Evolutionary conservation across 2,329 filamentous ascomycete genomes (phyloP).

Genomic region (Colletotrichum ledebouriae): DNA sequence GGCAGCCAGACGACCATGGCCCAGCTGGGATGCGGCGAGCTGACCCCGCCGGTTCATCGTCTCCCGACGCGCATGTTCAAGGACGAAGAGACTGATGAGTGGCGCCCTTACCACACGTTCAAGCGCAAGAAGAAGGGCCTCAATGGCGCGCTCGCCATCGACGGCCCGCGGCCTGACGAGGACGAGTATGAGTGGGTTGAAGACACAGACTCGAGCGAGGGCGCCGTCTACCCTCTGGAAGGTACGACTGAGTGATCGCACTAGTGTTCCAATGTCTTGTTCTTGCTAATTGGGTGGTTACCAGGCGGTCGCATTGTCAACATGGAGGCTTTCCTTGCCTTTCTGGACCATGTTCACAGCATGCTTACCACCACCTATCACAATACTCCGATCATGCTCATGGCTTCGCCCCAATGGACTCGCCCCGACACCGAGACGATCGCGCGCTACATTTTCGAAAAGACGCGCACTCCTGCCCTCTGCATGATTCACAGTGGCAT

Average conservation of each 20-base stretch:
- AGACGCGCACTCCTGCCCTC: constrained; percentile 93
- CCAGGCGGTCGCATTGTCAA: constrained; percentile 84
- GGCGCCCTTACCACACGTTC: constrained; percentile 81
- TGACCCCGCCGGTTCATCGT: constrained; percentile 89
- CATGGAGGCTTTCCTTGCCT: constrained; percentile 93
- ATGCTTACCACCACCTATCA: constrained; percentile 92
- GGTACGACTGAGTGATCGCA: constrained; percentile 54
- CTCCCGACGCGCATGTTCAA: constrained; percentile 96
- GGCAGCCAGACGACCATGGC: constrained; percentile 92
- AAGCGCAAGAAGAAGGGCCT: constrained; percentile 66
- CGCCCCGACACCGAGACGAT: constrained; percentile 88
- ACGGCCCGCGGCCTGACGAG: constrained; percentile 54
- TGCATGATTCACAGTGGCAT: constrained; percentile 91
- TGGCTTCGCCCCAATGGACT: constrained; percentile 92
- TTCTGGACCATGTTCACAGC: constrained; percentile 92
- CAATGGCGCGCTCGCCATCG: constrained; percentile 36
- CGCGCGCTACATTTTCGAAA: constrained; percentile 96
- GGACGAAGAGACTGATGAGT: constrained; percentile 83
- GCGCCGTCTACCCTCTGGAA: constrained; percentile 87
- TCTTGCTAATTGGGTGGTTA: constrained; percentile 30
- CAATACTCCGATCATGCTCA: constrained; percentile 93
- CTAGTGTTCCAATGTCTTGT: neutral
- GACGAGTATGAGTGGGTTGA: constrained; percentile 83
- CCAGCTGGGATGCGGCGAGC: constrained; percentile 89
- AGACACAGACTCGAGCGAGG: constrained; percentile 88